phyloP scores from a whole-genome alignment of 2,329 filamentous ascomycete genomes.

The Hyphodiscus sp. region DNA sequence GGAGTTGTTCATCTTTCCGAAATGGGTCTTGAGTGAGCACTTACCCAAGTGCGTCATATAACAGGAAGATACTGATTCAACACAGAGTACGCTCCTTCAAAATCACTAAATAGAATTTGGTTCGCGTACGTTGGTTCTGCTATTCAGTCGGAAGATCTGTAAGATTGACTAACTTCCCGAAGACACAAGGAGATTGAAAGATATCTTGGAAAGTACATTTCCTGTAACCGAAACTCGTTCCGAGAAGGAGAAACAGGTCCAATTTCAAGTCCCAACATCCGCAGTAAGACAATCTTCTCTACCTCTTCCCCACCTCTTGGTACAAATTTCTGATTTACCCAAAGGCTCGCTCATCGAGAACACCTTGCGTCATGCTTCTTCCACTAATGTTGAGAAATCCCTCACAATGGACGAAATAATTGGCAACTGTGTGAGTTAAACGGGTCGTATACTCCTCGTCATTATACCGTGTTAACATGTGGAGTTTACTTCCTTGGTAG shows the following conservation, averaged over 20 bases:
- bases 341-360: background rate
- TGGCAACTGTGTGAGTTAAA: slow-evolving; percentile 4
- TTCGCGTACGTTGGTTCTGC: background rate
- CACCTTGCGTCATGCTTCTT: background rate
- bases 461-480: background rate
- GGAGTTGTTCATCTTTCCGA: slow-evolving; percentile 39
- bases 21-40: slow-evolving; percentile 35
- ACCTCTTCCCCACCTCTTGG: background rate
- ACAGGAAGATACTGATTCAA: background rate
- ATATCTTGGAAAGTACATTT: background rate
- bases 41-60: background rate
- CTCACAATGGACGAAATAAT: slow-evolving; percentile 1
- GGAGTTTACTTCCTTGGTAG: slow-evolving; percentile 4
- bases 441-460: background rate
- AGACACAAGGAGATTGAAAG: background rate
- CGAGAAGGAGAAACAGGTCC: background rate
- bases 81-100: slow-evolving; percentile 1
- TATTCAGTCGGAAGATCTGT: background rate
- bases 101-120: slow-evolving; percentile 6
- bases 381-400: background rate
- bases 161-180: background rate
- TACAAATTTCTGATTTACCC: background rate
- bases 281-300: background rate
- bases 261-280: background rate
- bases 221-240: background rate